phyloP scores from a whole-genome alignment of 352 stramenopile species.

The Phytophthora megakarya region DNA sequence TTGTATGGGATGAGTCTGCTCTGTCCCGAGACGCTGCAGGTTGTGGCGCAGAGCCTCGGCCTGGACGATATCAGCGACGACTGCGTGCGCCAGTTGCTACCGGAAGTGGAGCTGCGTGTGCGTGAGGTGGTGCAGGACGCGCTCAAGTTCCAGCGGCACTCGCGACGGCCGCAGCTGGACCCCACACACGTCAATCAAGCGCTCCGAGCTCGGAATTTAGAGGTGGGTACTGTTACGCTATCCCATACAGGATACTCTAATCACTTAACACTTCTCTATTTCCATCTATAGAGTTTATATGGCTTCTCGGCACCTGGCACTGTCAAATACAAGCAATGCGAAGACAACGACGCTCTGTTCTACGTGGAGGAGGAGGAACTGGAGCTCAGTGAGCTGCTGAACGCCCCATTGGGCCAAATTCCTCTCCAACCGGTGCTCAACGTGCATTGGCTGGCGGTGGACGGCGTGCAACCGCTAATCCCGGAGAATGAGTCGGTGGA shows the following conservation, averaged over 20 bases:
- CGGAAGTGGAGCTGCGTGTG: constrained; percentile 81
- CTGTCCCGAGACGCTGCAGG: constrained; percentile 65
- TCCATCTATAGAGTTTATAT: constrained; percentile 61
- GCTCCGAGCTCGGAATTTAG: constrained; percentile 70
- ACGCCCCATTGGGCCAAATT: constrained; percentile 73
- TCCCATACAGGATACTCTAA: not conserved
- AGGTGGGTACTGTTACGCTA: constrained; percentile 36
- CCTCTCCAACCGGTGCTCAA: constrained; percentile 75
- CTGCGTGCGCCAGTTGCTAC: constrained; percentile 69
- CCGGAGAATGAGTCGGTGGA: constrained; percentile 84
- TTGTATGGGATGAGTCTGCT: constrained; percentile 71
- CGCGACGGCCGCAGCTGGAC: constrained; percentile 60
- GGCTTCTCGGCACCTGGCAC: constrained; percentile 63
- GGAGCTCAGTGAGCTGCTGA: constrained; percentile 69
- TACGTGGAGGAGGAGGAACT: constrained; percentile 81
- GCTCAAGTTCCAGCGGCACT: constrained; percentile 84
- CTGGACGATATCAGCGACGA: constrained; percentile 73
- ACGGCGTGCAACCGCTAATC: constrained; percentile 82
- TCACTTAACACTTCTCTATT: not conserved
- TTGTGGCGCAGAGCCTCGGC: constrained; percentile 77
- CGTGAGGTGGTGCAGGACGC: constrained; percentile 85
- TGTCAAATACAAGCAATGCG: constrained; percentile 63
- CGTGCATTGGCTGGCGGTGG: constrained; percentile 84
- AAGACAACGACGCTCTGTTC: constrained; percentile 64
- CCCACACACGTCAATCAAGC: constrained; percentile 80